Percentiles rank a stretch among this genome's conserved stretches.
phyloP scores from a whole-genome alignment of 345 rosid genomes.

The Linum usitatissimum region DNA sequence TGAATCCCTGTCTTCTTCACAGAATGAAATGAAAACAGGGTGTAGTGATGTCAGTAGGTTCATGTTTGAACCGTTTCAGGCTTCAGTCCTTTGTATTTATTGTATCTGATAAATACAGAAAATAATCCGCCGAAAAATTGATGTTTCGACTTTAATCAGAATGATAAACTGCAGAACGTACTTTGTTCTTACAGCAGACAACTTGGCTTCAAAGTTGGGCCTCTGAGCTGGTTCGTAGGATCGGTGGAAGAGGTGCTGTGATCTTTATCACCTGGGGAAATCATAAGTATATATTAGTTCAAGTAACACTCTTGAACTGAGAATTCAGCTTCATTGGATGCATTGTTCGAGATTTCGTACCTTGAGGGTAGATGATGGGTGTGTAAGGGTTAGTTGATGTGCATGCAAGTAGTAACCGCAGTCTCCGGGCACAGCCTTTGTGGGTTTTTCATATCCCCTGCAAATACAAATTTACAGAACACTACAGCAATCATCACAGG shows the following conservation, averaged over 20 bases:
- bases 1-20: constrained; percentile 16
- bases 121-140: constrained; percentile 9
- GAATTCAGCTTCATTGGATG: neutral
- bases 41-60: constrained; percentile 3
- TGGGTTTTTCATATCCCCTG: constrained; percentile 67
- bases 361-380: constrained; percentile 44
- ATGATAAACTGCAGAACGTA: neutral
- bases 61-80: constrained; percentile 26
- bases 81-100: constrained; percentile 32
- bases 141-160: too few species aligned
- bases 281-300: neutral
- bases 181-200: neutral
- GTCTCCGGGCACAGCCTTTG: constrained; percentile 72
- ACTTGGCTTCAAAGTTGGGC: constrained; percentile 5
- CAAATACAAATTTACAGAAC: constrained; percentile 1
- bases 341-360: constrained; percentile 18
- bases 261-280: constrained; percentile 36
- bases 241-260: constrained; percentile 46
- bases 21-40: too few species aligned
- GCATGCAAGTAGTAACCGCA: constrained; percentile 86
- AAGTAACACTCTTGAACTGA: neutral
- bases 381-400: constrained; percentile 45
- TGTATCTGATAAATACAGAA: constrained; percentile 44
- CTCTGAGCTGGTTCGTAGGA: constrained; percentile 38
- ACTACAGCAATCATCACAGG: neutral